Base-by-base conservation (phyloP, 768 basidiomycete genomes). In the Panaeolus cyanescens region DNA sequence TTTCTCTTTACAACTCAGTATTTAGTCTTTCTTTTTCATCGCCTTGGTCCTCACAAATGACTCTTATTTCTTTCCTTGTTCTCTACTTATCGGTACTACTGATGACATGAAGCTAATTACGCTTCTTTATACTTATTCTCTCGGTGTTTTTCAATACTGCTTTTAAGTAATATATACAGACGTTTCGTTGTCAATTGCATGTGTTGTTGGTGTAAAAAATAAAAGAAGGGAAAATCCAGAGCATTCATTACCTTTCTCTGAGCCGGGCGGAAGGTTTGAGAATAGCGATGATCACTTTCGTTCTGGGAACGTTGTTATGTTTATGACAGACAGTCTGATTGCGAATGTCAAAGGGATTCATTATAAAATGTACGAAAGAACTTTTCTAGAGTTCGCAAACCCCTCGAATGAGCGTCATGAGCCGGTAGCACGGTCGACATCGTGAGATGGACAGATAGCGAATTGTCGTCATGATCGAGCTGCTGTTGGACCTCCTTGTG, bases 401-500 rank as follows among this genome's bases (percentile, higher is more conserved):
- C 17, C 10, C 33, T 15, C 33, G 17, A 34, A 34, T 34, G 10
- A 34, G 33, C 33, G n/a, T n/a, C n/a, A n/a, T n/a, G n/a, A n/a
- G n/a, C n/a, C n/a, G n/a, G n/a, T n/a, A n/a, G n/a, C n/a, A n/a
- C n/a, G n/a, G n/a, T n/a, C n/a, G n/a, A n/a, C n/a, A n/a, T n/a
- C n/a, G n/a, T n/a, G n/a, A 34, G 10, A 6, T 17, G 7, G 17
- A 12, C 37, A 15, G 37, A 39, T n/a, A 15, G 7, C 37, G n/a
- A 39, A 3, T 54, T 37, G 32, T 15, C 10, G 32, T 64, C 54
- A 64, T 53, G 63, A 55, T 56, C 60, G 63, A 28, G 59, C 45
- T 36, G 57, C 37, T 25, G 59, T 64, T 19, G 68, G 66, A 31
- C 66, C 65, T 30, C 54, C 61, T 59, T 71, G 67, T 7, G 70